Base-by-base conservation (phyloP, 2,329 filamentous ascomycete genomes). In the Pseudogymnoascus sp. region DNA sequence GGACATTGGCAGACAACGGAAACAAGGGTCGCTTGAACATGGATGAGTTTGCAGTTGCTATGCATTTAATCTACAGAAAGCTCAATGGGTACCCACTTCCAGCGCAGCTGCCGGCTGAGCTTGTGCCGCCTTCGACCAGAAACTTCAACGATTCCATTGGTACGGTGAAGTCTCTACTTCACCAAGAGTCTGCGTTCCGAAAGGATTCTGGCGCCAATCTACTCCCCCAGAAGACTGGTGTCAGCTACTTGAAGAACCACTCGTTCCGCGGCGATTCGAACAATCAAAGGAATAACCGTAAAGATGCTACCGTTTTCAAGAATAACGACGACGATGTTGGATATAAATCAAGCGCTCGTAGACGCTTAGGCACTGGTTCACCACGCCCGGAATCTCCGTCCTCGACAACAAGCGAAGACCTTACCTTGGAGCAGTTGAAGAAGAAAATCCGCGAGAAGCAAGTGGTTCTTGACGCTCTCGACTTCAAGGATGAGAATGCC, bases 31-130 rank as follows among this genome's bases (percentile, higher is more conserved):
- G 92, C 62, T 82, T 99, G 30, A 92, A 99, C 70, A 84, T 97
- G 71, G 94, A 99, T 73, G 94, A 99, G 72, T 99, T 99, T 72
- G 92, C 94, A 7, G 93, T 99, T 60, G 92, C 92, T 8, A 99
- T 99, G 94, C 94, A 99, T 82, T 79, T 99, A 76, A 99, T 99
- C 70, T 99, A 99, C 78, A 85, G 94, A 69, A 96, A 95, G 73
- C 82, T 99, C 61, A 97, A 99, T 70, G 93, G 93, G 36, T 97
- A 97, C 71, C 92, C 93, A 1, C 82, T 97, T 33, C 94, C 94
- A 14, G 90, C 87, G 70, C 87, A 88, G 49, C 82, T 99, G 9
- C 94, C 94, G 7, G 86, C 94, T 0, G 94, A 99, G 78, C 84
- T 99, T 64, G 87, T 97, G 5, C 94, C 94, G 22, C 94, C 94